Evolutionary conservation across 176 grass and related monocot species (phyloP).

Genomic region (Oryza punctata): DNA sequence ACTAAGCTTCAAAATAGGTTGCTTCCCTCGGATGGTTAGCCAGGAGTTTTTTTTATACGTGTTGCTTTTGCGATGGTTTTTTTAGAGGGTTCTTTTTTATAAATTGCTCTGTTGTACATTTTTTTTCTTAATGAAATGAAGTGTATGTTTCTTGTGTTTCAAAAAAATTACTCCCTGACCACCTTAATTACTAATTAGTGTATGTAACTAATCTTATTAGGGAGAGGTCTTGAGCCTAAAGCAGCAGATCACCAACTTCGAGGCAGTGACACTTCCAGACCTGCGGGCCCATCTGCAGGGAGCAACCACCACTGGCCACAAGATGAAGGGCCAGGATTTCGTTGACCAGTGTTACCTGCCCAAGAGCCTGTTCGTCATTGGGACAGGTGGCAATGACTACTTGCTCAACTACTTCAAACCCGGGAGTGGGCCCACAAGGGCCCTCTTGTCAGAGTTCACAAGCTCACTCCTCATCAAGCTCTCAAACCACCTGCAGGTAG

Average conservation of each 20-base stretch:
- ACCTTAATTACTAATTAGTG: too few relatives aligned
- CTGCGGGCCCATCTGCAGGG: constrained; percentile 39
- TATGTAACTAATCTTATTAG: constrained; percentile 15
- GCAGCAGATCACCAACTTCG: constrained; percentile 60
- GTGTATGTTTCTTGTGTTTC: too few relatives aligned
- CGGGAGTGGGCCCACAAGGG: background rate
- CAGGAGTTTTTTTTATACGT: too few relatives aligned
- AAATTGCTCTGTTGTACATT: too few relatives aligned
- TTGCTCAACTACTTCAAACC: constrained; percentile 61
- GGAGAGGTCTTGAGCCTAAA: constrained; percentile 51
- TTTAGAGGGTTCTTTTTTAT: too few relatives aligned
- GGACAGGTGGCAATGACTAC: constrained; percentile 66
- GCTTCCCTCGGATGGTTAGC: too few relatives aligned
- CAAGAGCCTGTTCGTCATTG: constrained; percentile 58
- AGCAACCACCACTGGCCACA: background rate
- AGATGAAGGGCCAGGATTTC: constrained; percentile 1
- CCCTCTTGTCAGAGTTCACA: constrained; percentile 45
- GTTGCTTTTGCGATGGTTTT: too few relatives aligned
- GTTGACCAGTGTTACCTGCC: constrained; percentile 44
- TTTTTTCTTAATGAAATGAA: too few relatives aligned
- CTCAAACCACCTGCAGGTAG: constrained; percentile 57
- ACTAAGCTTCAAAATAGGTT: too few relatives aligned
- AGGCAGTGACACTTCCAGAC: constrained; percentile 51
- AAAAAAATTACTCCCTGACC: too few relatives aligned
- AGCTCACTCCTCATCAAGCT: constrained; percentile 37